A percentile compares a stretch with the other conserved stretches of the same genome.
Evolutionary conservation across 139 green algal genomes (phyloP).

Genomic region (Chlamydomonas sp.): DNA sequence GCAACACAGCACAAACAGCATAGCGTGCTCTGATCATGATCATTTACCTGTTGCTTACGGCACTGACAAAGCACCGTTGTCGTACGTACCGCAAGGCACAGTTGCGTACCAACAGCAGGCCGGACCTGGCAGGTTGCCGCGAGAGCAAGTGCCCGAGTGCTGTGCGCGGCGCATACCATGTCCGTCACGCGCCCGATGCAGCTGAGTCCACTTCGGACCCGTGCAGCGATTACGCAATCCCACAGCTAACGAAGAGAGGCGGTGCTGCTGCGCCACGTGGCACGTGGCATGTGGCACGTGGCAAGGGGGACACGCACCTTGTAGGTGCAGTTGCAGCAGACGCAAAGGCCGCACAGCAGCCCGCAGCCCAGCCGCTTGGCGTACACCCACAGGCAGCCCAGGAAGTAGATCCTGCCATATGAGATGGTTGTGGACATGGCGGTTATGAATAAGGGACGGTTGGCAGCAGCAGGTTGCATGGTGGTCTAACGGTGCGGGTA

Average conservation of each 20-base stretch:
- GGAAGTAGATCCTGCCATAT: slow-evolving; percentile 35
- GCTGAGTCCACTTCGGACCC: neutral
- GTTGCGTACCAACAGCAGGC: too few relatives aligned
- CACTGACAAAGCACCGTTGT: neutral
- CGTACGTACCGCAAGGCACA: too few relatives aligned
- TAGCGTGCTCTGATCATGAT: neutral
- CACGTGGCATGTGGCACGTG: too few relatives aligned
- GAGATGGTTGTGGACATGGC: too few relatives aligned
- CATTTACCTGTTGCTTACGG: neutral
- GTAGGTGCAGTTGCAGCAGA: slow-evolving; percentile 51
- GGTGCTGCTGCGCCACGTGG: neutral
- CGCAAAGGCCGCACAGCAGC: slow-evolving; percentile 45
- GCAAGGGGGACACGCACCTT: neutral
- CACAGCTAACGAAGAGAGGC: neutral
- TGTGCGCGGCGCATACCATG: neutral
- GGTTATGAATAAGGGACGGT: neutral
- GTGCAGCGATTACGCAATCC: neutral
- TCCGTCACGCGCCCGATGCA: neutral
- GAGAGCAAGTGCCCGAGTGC: neutral
- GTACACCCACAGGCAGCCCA: slow-evolving; percentile 43
- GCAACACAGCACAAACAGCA: neutral
- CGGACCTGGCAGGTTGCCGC: too few relatives aligned
- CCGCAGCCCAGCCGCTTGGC: neutral
- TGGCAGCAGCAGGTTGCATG: neutral
- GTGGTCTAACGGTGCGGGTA: neutral